A percentile compares a stretch with the other conserved stretches of the same genome.
phyloP scores from a whole-genome alignment of 202 grass and related monocot species.

The Brachypodium distachyon region DNA sequence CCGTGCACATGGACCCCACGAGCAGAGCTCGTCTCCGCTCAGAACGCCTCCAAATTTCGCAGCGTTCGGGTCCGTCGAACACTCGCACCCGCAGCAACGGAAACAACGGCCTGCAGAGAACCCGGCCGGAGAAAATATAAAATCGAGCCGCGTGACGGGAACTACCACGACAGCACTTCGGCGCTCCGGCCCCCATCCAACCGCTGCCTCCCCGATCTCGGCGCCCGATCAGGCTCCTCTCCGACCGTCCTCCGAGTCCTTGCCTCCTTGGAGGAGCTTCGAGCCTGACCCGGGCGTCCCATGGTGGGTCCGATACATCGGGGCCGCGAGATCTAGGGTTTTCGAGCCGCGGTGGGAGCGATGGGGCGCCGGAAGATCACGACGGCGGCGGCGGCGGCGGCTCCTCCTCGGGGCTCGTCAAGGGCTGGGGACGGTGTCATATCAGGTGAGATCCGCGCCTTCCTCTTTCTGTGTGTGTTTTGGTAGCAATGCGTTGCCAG shows the following conservation, averaged over 20 bases:
- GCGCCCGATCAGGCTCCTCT: not conserved
- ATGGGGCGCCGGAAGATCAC: conserved; percentile 32
- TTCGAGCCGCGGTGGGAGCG: conserved; percentile 6
- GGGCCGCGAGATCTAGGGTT: conserved; percentile 46
- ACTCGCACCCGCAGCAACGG: conserved; percentile 26
- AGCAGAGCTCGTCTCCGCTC: not conserved
- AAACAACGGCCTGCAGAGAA: conserved; percentile 26
- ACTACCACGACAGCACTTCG: not conserved
- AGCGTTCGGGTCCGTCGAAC: not conserved
- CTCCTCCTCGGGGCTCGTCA: not conserved
- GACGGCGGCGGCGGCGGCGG: not conserved
- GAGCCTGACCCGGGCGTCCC: not conserved
- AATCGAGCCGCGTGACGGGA: not conserved
- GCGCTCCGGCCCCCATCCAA: not conserved
- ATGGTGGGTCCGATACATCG: not conserved
- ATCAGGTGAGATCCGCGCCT: conserved; percentile 35
- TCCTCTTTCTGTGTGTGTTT: not conserved
- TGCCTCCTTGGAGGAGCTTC: not conserved
- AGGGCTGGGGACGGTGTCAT: conserved; percentile 14
- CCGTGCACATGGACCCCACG: not conserved
- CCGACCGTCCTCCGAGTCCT: not conserved
- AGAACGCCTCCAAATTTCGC: not conserved
- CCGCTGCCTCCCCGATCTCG: not conserved
- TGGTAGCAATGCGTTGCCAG: not conserved
- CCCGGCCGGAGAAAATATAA: not conserved